These are phyloP conservation scores for Colletotrichum lindemuthianum DNA, from an alignment of 2,329 filamentous ascomycete genomes.

Conservation along the genomic window DNA sequence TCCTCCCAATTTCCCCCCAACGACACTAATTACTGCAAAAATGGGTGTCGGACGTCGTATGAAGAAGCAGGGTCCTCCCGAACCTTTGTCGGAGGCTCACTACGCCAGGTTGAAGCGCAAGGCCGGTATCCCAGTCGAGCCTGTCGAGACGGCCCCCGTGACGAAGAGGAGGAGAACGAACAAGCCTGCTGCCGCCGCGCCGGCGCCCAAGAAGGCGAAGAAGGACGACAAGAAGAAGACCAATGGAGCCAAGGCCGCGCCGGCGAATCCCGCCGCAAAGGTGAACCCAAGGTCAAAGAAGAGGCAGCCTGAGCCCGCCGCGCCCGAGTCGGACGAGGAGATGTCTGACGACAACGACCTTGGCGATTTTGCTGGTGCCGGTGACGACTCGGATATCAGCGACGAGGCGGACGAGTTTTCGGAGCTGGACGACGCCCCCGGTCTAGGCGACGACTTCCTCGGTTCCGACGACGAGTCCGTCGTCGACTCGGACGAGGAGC, in stretches of 20 bases:
- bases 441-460: slow-evolving; percentile 68
- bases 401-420: slow-evolving; percentile 55
- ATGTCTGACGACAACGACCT: slow-evolving; percentile 42
- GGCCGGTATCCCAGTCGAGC: slow-evolving; percentile 72
- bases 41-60: slow-evolving; percentile 94
- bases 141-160: slow-evolving; percentile 60
- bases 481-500: slow-evolving; percentile 77
- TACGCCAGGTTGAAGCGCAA: slow-evolving; percentile 88
- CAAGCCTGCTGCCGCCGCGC: slow-evolving; percentile 40
- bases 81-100: slow-evolving; percentile 82
- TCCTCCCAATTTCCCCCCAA: slow-evolving; percentile 31
- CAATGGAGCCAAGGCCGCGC: slow-evolving; percentile 43
- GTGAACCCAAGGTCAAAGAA: slow-evolving; percentile 42
- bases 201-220: slow-evolving; percentile 46
- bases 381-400: slow-evolving; percentile 50
- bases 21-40: slow-evolving; percentile 46
- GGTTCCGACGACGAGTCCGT: slow-evolving; percentile 67
- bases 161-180: slow-evolving; percentile 70
- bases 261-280: slow-evolving; percentile 34
- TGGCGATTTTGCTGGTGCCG: slow-evolving; percentile 48
- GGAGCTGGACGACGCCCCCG: slow-evolving; percentile 52
- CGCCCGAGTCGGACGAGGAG: slow-evolving; percentile 31
- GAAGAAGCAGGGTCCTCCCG: slow-evolving; percentile 92
- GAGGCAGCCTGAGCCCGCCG: slow-evolving; percentile 39
- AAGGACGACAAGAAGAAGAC: slow-evolving; percentile 47